Base-by-base conservation (phyloP, 2,329 filamentous ascomycete genomes). In the Apiospora arundinis region DNA sequence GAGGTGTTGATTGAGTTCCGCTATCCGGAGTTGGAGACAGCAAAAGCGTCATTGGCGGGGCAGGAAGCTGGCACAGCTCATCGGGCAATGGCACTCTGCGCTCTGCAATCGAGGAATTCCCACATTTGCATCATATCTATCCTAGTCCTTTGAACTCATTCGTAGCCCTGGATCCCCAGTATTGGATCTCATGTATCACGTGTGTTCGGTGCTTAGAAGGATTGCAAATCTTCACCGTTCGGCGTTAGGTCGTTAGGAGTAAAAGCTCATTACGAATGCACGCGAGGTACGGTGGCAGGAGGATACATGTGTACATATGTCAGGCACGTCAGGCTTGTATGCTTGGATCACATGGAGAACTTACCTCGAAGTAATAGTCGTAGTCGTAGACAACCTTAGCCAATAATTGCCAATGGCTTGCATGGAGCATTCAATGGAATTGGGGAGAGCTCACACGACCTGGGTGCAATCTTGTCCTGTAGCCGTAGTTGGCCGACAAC, bases 401-500 rank as follows among this genome's bases (percentile, higher is more conserved):
- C 52, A 60, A 60, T 60, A 37, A 60, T 60, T 60, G 52, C 52
- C 52, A 60, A 63, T 63, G 56, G 56, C 56, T 63, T 40, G 56
- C 56, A 45, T 45, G 42, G 11, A 45, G 42, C 16, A 12, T 18
- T 45, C 4, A 14, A 14, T 12, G 12, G 11, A 45, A 45, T 45
- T 12, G 4, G 40, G 40, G 25, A 56, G 23, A 63, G 56, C 56
- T 63, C 56, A 63, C 56, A 63, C 32, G 56, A 63, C 56, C 56
- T 63, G 56, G 3, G 32, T n/a, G 37, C 14, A 63, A 63, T 63
- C 56, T 40, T 63, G 40, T 9, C 56, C 28, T 72, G 70, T 71
- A 71, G 70, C 67, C 74, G 74, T 71, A 75, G 67, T 71, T 76
- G 70, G 74, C 78, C 79, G 79, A 77, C 73, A 78, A 77, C 73